Evolutionary conservation across 352 stramenopile genomes (phyloP), one percentile per base, ranked within the genome.

Genomic region (Pythium phragmitis): DNA sequence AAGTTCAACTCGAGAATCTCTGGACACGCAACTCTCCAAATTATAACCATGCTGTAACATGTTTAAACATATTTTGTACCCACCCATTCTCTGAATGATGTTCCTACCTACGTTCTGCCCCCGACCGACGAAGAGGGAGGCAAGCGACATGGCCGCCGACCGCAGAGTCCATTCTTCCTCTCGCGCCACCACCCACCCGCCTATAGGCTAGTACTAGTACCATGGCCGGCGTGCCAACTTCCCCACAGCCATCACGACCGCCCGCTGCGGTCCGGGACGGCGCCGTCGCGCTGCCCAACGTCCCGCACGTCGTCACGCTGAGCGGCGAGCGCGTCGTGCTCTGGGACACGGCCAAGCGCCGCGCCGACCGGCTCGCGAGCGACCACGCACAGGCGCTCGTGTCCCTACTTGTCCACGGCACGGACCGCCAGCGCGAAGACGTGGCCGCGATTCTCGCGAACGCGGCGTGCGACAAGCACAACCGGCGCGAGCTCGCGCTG

Each of bases 391-490:
- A 57, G 8, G 56, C 63, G 30, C 56, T 69, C 8, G 63, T 65
- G 13, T 60, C 63, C 30, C 49, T 64, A 16, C 42, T 69, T 4
- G 63, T 65, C 28, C 54, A 61, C 41, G 63, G 56, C 56, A 42
- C 46, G 39, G 63, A 64, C 17, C 37, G 21, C n/a, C 55, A 69
- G 51, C 55, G 56, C 30, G 62, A 69, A 60, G 62, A 69, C 56
- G 63, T 65, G 16, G 63, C 56, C 14, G 63, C 55, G 42, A 61
- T 69, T 26, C 48, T 69, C 28, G 63, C 63, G 55, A 69, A 64
- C 26, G 41, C 50, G 1, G 63, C 63, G 33, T 69, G 63, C 21
- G 63, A 69, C 37, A 47, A 42, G 7, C 4, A 23, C 13, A 69
- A 69, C 56, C 48, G 63, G 41, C 19, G 28, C 14, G 55, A 47